These are phyloP conservation scores for Puccinia hordei DNA, from an alignment of 1,284 basidiomycete genomes.

Conservation along the genomic window DNA sequence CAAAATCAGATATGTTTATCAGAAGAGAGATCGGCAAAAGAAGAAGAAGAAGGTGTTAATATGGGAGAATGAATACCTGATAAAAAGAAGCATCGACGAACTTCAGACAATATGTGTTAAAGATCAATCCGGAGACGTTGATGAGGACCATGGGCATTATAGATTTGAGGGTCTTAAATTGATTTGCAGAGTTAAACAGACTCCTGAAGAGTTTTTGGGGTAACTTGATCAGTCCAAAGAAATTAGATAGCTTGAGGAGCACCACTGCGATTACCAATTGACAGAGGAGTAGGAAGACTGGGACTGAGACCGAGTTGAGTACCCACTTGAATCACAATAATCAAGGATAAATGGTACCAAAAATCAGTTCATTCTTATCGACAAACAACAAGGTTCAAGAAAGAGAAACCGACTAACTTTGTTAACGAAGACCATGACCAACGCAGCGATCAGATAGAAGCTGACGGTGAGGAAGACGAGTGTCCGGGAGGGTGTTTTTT, in stretches of 20 bases:
- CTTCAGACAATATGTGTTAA: constrained; percentile 79
- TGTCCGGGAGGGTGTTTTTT: constrained; percentile 50
- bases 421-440: constrained; percentile 64
- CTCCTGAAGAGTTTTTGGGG: constrained; percentile 1
- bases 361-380: neutral
- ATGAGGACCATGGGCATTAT: constrained; percentile 66
- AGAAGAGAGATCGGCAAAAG: neutral
- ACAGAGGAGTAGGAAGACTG: constrained; percentile 70
- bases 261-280: constrained; percentile 71
- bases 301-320: constrained; percentile 63
- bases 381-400: neutral
- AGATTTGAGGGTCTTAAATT: constrained; percentile 61
- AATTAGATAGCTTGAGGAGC: constrained; percentile 66
- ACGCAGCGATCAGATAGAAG: constrained; percentile 74
- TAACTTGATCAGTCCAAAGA: constrained; percentile 67
- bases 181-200: constrained; percentile 13
- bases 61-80: constrained; percentile 14
- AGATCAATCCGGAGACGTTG: constrained; percentile 71
- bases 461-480: constrained; percentile 71
- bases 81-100: constrained; percentile 51
- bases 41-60: neutral
- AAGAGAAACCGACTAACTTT: constrained; percentile 28
- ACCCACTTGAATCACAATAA: constrained; percentile 35
- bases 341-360: no score
- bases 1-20: neutral